Evolutionary conservation across 2,329 filamentous ascomycete species (phyloP).

Genomic region (Fusarium sp.): DNA sequence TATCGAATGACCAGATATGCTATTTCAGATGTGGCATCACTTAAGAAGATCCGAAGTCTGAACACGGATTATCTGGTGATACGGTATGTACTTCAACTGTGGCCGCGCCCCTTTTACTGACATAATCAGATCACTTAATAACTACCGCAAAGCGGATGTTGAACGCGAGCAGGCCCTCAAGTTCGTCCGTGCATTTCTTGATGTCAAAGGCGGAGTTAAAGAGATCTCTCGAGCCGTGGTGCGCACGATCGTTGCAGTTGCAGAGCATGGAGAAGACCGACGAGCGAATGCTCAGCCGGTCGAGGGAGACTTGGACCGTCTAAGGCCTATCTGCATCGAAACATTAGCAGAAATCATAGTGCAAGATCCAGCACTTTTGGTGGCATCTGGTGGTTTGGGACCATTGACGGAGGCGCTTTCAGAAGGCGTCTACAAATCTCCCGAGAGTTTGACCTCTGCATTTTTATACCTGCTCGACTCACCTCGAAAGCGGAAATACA

Average conservation of each 20-base stretch:
- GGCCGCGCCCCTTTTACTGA: slow-evolving; percentile 9
- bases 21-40: slow-evolving; percentile 88
- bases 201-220: slow-evolving; percentile 90
- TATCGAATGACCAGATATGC: slow-evolving; percentile 95
- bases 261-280: slow-evolving; percentile 87
- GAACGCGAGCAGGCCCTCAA: slow-evolving; percentile 97
- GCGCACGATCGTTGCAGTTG: slow-evolving; percentile 88
- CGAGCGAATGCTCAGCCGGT: slow-evolving; percentile 74
- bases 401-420: slow-evolving; percentile 91
- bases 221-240: slow-evolving; percentile 90
- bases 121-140: slow-evolving; percentile 76
- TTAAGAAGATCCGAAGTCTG: slow-evolving; percentile 85
- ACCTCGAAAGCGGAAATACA: slow-evolving; percentile 79
- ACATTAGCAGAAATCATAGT: slow-evolving; percentile 93
- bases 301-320: slow-evolving; percentile 83
- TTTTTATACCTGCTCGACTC: slow-evolving; percentile 91
- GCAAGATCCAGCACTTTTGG: slow-evolving; percentile 81
- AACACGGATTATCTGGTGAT: slow-evolving; percentile 95
- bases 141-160: slow-evolving; percentile 95
- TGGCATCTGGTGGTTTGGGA: slow-evolving; percentile 84
- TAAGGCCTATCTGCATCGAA: slow-evolving; percentile 90
- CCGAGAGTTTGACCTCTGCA: slow-evolving; percentile 87
- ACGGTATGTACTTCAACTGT: slow-evolving; percentile 44
- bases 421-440: slow-evolving; percentile 91
- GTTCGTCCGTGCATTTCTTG: slow-evolving; percentile 92